Base-by-base conservation (phyloP, 2,329 filamentous ascomycete genomes). In the Drechslera avenae region DNA sequence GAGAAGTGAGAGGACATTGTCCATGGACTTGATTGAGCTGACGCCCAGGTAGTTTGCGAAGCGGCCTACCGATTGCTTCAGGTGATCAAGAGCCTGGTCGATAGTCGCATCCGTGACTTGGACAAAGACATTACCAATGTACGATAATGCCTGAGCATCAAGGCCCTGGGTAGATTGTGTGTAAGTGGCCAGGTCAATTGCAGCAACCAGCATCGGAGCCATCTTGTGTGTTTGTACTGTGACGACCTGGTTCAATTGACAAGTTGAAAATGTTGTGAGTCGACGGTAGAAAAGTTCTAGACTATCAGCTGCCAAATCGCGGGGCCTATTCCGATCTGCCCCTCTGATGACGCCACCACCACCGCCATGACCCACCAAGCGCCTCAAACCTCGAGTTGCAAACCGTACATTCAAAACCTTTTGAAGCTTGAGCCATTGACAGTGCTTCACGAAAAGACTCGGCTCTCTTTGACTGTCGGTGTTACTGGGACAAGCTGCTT, bases 1-100 rank as follows among this genome's bases (percentile, higher is more conserved):
- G 48, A 99, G 84, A 30, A 97, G 81, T 39, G 88, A 83, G 46
- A 93, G 77, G 30, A 97, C 79, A 57, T 95, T 88, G 60, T 91
- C 87, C 47, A 79, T 78, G 9, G 86, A 85, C 26, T 83, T 73
- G 32, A 97, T 80, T 17, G 77, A 76, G 4, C 89, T 87, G 42
- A 86, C 91, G 64, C 96, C 90, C 60, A 96, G 83, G 71, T 89
- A 91, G 58, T 89, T 83, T 59, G 80, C 73, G 45, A 84, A 81
- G 7, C 75, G 73, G 46, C 79, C 76, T 57, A 85, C 81, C 34
- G 85, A 82, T 43, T 80, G 73, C 46, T 80, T 79, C 34, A 88
- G 75, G 65, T 87, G 83, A 18, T 64, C 33, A 39, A 83, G 76
- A 8, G 79, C 76, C 31, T 73, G 60, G 40, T 80, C 75, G 60